phyloP scores from a whole-genome alignment of 148 eudicot species.

The Heliamphora exappendiculata region DNA sequence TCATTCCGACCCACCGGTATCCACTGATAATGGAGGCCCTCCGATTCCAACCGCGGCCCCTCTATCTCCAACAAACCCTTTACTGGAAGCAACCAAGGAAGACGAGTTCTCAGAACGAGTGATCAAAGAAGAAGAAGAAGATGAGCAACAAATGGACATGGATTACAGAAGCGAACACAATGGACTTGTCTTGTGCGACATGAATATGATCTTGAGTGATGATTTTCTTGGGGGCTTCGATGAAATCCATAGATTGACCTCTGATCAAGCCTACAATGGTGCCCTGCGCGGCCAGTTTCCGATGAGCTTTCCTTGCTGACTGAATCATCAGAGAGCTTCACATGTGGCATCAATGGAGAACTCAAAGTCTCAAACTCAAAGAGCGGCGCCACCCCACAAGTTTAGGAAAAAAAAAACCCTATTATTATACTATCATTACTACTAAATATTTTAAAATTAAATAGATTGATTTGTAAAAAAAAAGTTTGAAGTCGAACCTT shows the following conservation, averaged over 20 bases:
- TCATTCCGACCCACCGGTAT: neutral
- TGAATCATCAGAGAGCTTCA: too few relatives aligned
- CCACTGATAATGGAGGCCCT: neutral
- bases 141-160: neutral
- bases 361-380: too few relatives aligned
- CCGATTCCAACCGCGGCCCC: neutral
- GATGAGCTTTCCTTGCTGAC: too few relatives aligned
- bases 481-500: too few relatives aligned
- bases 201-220: constrained; percentile 12
- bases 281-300: too few relatives aligned
- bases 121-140: neutral
- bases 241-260: constrained; percentile 7
- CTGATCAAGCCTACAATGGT: neutral
- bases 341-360: too few relatives aligned
- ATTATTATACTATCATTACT: too few relatives aligned
- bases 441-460: too few relatives aligned
- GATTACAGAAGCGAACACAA: neutral
- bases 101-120: neutral
- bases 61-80: constrained; percentile 9
- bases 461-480: too few relatives aligned
- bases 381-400: too few relatives aligned
- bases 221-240: constrained; percentile 20
- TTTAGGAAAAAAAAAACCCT: too few relatives aligned
- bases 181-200: neutral
- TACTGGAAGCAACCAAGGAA: neutral